Conservation (phyloP, 2,329 filamentous ascomycete genomes). For the Cytospora schulzeri region DNA sequence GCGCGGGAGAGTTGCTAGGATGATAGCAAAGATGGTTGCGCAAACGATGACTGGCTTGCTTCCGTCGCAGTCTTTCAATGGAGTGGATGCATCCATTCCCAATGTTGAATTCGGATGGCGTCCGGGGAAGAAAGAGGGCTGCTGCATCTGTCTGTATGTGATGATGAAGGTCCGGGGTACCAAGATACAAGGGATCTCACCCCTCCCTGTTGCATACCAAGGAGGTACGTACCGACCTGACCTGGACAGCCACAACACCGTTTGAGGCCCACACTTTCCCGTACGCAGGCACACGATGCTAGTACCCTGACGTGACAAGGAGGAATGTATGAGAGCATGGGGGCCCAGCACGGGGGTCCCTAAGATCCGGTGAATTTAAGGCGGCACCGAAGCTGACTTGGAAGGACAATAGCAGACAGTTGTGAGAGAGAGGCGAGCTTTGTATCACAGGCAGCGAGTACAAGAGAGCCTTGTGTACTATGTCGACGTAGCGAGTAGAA, state of each 20-base stretch:
- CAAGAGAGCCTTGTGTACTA: slow-evolving; percentile 3
- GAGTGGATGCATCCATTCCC: not conserved
- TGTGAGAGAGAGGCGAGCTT: slow-evolving; percentile 8
- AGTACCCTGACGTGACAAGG: slow-evolving; percentile 4
- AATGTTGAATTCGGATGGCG: not conserved
- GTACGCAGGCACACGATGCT: slow-evolving; percentile 6
- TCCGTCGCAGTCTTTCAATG: not conserved
- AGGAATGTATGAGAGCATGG: slow-evolving; percentile 4
- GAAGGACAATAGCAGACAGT: not conserved
- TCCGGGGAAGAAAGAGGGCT: slow-evolving; percentile 5
- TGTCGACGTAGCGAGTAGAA: not conserved
- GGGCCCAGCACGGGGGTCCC: slow-evolving; percentile 6
- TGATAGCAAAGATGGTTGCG: slow-evolving; percentile 8
- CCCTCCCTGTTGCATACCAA: not conserved
- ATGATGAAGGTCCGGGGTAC: not conserved
- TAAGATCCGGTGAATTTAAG: not conserved
- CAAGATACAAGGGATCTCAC: slow-evolving; percentile 1
- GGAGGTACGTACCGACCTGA: slow-evolving; percentile 7
- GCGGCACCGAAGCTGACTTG: slow-evolving; percentile 3
- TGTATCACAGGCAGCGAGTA: slow-evolving; percentile 13
- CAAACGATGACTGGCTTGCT: slow-evolving; percentile 14
- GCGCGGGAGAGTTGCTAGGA: slow-evolving; percentile 14
- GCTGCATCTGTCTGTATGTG: not conserved
- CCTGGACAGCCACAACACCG: slow-evolving; percentile 7
- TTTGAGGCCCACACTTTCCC: not conserved